These are phyloP conservation scores for Mesotaenium endlicherianum DNA, from an alignment of 139 green algal genomes.

Conservation along the genomic window DNA sequence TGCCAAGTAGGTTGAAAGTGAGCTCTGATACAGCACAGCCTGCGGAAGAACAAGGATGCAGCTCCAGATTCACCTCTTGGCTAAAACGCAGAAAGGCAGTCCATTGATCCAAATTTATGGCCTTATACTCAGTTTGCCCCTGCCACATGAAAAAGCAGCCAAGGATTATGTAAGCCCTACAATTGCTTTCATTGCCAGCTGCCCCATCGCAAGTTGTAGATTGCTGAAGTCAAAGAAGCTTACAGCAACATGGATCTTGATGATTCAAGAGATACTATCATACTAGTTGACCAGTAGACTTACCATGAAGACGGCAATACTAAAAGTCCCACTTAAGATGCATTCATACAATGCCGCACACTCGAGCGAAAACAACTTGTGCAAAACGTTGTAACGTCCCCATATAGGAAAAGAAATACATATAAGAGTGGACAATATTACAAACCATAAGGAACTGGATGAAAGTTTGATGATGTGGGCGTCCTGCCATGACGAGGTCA, in stretches of 20 bases:
- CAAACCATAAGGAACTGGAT: slow-evolving; percentile 54
- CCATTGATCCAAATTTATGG: slow-evolving; percentile 67
- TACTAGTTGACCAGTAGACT: too few relatives aligned
- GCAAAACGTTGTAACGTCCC: background rate
- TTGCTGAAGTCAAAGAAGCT: too few relatives aligned
- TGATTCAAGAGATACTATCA: too few relatives aligned
- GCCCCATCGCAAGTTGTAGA: too few relatives aligned
- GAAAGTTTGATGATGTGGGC: slow-evolving; percentile 52
- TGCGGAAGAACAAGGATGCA: background rate
- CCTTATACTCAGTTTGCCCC: slow-evolving; percentile 62
- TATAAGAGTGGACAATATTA: too few relatives aligned
- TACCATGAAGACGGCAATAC: too few relatives aligned
- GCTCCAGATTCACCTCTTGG: slow-evolving; percentile 50
- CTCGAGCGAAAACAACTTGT: too few relatives aligned
- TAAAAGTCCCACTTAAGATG: too few relatives aligned
- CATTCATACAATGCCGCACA: too few relatives aligned
- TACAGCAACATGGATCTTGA: too few relatives aligned
- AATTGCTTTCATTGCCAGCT: too few relatives aligned
- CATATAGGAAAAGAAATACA: background rate
- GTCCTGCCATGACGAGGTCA: slow-evolving; percentile 48
- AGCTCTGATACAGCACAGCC: background rate
- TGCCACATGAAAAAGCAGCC: background rate
- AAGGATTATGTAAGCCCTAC: background rate
- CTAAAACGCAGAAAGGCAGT: slow-evolving; percentile 59
- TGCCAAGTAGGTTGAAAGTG: background rate